Percentiles rank a stretch among this genome's conserved stretches.
Conservation (phyloP, 305 asterid species). For the Fraxinus ornus region DNA sequence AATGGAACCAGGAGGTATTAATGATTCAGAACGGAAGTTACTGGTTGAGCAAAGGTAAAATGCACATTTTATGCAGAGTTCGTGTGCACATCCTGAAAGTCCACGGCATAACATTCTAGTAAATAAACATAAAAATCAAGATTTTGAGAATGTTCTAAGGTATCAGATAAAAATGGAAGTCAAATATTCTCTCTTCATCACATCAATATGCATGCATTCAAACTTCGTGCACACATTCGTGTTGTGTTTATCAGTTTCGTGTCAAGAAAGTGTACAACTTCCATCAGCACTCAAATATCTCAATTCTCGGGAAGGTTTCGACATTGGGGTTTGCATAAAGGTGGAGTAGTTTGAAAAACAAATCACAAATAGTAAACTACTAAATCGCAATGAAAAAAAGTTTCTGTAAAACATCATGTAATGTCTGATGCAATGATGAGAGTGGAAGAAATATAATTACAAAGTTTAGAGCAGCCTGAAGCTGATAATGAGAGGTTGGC, state of each 20-base stretch:
- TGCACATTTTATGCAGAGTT: conserved; percentile 64
- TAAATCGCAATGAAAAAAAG: not conserved
- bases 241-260: not conserved
- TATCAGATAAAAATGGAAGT: not conserved
- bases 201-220: not conserved
- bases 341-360: not conserved
- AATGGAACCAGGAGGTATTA: conserved; percentile 61
- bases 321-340: not conserved
- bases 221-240: not conserved
- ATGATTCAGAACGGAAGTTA: conserved; percentile 43
- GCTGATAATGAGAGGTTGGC: not conserved
- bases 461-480: not conserved
- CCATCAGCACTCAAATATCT: not conserved
- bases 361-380: not conserved
- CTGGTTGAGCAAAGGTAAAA: conserved; percentile 71
- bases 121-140: not conserved
- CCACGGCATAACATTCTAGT: not conserved
- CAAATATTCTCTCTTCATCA: not conserved
- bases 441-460: not conserved
- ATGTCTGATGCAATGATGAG: not conserved
- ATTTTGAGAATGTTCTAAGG: not conserved
- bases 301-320: not conserved
- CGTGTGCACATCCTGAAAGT: conserved; percentile 65
- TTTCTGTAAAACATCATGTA: not conserved
- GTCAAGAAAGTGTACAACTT: not conserved